Base-by-base conservation (phyloP, 768 basidiomycete species). In the Antrodiella citrinella region DNA sequence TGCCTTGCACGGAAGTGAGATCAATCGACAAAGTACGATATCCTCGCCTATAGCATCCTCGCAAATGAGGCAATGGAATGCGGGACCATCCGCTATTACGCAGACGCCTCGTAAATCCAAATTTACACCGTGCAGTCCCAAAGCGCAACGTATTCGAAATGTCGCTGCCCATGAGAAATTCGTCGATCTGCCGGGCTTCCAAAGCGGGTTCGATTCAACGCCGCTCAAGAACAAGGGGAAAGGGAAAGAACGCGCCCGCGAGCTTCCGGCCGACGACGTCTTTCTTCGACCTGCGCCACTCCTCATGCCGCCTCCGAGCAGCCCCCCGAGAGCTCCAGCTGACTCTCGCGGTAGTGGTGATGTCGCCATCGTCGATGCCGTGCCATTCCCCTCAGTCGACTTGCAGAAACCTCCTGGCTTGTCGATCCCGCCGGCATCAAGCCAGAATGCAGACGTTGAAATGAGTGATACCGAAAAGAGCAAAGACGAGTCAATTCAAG, bases 1-100 rank as follows among this genome's bases (percentile, higher is more conserved):
- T 51, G 70, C 78, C 20, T 60, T 66, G n/a, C 73, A 72, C n/a
- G 57, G 72, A 21, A 77, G 70, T 55, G 73, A 63, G 51, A 55
- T 60, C 3, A 49, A 53, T 4, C 66, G 60, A 44, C 73, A 74
- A 7, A 53, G 60, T 23, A 69, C 72, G 21, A 54, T 69, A 4
- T 68, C 73, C 22, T 64, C 68, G 26, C 73, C 72, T 51, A 70
- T 69, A 46, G 18, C 55, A 56, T 51, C 51, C 26, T 46, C 47
- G 10, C 53, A 52, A 10, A 59, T 61, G 22, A 35, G 15, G 30
- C 7, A 7, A 15, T 35, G 30, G 30, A 35, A 7, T 15, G 15
- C 7, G 7, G n/a, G n/a, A n/a, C n/a, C n/a, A n/a, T 67, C 63
- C 49, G 61, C 51, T 26, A 20, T 57, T 40, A 47, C 49, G 3